Conservation (phyloP, 2,329 filamentous ascomycete species). For the Karstenula rhodostoma region DNA sequence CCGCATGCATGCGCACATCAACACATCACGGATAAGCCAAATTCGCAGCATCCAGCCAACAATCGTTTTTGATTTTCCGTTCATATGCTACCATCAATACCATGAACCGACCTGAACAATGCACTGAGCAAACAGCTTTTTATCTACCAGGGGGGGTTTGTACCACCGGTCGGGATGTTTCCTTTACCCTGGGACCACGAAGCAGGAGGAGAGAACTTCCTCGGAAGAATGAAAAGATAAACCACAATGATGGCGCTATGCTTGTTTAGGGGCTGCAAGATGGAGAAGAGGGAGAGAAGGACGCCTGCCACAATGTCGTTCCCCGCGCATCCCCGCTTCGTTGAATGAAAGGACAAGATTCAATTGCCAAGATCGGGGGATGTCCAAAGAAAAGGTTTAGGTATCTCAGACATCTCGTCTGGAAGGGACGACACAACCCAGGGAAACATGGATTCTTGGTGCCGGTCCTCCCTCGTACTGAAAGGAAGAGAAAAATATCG, state of each 20-base stretch:
- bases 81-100: slow-evolving; percentile 21
- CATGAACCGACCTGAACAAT: slow-evolving; percentile 9
- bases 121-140: slow-evolving; percentile 26
- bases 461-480: neutral
- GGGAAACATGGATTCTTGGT: neutral
- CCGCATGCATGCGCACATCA: too few species aligned
- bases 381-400: slow-evolving; percentile 22
- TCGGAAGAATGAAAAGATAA: slow-evolving; percentile 17
- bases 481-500: neutral
- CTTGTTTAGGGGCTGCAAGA: slow-evolving; percentile 30
- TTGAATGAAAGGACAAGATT: slow-evolving; percentile 24
- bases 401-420: slow-evolving; percentile 35
- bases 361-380: slow-evolving; percentile 11
- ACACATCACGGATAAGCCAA: neutral
- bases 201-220: slow-evolving; percentile 6
- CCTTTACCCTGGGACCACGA: neutral
- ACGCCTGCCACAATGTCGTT: slow-evolving; percentile 43
- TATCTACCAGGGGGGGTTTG: slow-evolving; percentile 24
- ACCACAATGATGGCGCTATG: slow-evolving; percentile 40
- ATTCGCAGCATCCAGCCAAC: neutral
- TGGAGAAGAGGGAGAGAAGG: slow-evolving; percentile 28
- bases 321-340: slow-evolving; percentile 21
- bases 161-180: neutral
- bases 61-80: neutral
- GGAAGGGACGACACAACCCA: slow-evolving; percentile 19